These are phyloP conservation scores for Penicillium sp. DNA, from an alignment of 2,329 filamentous ascomycete species.

Conservation along the genomic window DNA sequence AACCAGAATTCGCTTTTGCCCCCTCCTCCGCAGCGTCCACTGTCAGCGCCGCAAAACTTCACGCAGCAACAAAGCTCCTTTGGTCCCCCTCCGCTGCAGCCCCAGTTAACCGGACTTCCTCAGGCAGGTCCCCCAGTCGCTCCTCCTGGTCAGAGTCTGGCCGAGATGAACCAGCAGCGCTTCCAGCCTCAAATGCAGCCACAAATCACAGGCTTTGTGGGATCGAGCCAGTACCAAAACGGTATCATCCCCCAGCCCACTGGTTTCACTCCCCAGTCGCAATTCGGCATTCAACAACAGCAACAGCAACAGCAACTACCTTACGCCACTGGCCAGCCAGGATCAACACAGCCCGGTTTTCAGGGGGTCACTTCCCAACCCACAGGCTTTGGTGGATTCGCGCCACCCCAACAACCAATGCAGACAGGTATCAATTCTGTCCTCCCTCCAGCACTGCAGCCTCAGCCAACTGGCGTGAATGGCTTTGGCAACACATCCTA, in stretches of 20 bases:
- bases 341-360: slow-evolving; percentile 44
- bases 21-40: slow-evolving; percentile 74
- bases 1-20: slow-evolving; percentile 65
- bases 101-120: slow-evolving; percentile 75
- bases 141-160: slow-evolving; percentile 71
- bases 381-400: slow-evolving; percentile 52
- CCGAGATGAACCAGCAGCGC: slow-evolving; percentile 66
- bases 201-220: slow-evolving; percentile 63
- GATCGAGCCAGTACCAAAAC: slow-evolving; percentile 39
- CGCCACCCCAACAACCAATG: slow-evolving; percentile 51
- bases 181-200: slow-evolving; percentile 59
- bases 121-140: slow-evolving; percentile 59
- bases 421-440: slow-evolving; percentile 51
- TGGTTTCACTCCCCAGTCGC: slow-evolving; percentile 46
- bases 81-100: slow-evolving; percentile 69
- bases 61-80: slow-evolving; percentile 70
- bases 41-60: slow-evolving; percentile 81
- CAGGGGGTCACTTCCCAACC: slow-evolving; percentile 50
- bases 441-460: slow-evolving; percentile 53
- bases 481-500: slow-evolving; percentile 49
- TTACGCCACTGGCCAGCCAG: slow-evolving; percentile 15
- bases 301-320: slow-evolving; percentile 49
- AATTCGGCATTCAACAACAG: slow-evolving; percentile 46
- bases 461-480: slow-evolving; percentile 51
- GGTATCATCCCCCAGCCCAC: slow-evolving; percentile 48